Evolutionary conservation across 169 alveolate genomes (phyloP), one percentile per base, ranked within the genome.

Genomic region (Eimeria maxima): DNA sequence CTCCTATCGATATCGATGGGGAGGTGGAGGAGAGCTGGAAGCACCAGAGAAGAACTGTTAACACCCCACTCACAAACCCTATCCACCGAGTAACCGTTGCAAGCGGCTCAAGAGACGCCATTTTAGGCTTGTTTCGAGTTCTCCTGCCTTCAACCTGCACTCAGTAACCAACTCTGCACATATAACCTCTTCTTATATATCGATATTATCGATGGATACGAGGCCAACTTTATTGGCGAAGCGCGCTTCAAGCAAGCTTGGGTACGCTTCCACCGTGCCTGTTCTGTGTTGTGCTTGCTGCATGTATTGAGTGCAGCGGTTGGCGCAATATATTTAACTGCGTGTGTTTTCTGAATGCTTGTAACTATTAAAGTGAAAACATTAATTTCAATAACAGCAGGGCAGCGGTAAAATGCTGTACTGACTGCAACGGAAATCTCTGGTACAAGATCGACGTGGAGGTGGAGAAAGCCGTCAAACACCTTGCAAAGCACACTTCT

Each of bases 51-150:
- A 74, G 50, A 24, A 94, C 24, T 24, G 96, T 94, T 81, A 94
- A 27, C 69, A 86, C 86, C 42, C 96, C 95, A 65, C 95, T 84
- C 0, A 57, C 69, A 38, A 94, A 74, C 4, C 96, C 96, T 44
- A 94, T 60, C 96, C 96, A 94, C 50, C 96, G 96, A 5, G 96
- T 87, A 0, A 65, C 81, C 3, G 50, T 50, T 42, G 91, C 94
- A 86, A 86, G 69, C 3, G 93, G 93, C 93, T 86, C 93, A 60
- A 86, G 76, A 60, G 93, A 86, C 0, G 93, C 57, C 93, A 86
- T 86, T 55, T 86, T 33, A 27, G 6, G 73, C 42, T 22, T 50
- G 50, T 10, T 47, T 3, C 3, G 29, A 2, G 69, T 53, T 81
- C n/a, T 81, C 16, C 65, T 5, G 47, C 53, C 74, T 24, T 27